Percentiles rank a stretch among this genome's conserved stretches.
phyloP scores from a whole-genome alignment of 495 filamentous ascomycete species.

The Podospora tetraspora region DNA sequence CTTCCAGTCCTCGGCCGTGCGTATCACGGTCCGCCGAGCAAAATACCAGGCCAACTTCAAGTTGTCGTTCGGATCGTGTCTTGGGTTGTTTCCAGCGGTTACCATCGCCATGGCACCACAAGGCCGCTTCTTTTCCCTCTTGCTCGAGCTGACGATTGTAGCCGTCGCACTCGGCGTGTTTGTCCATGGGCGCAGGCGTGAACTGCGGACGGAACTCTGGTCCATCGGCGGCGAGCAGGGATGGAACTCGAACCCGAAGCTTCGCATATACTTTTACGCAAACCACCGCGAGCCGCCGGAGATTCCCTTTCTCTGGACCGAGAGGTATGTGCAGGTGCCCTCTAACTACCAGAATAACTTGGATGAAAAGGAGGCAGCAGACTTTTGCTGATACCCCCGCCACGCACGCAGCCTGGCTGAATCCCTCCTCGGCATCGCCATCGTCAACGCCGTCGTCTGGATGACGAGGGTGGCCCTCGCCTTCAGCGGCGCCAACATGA shows the following conservation, averaged over 20 bases:
- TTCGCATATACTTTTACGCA: slow-evolving; percentile 30
- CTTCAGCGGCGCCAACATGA: slow-evolving; percentile 1
- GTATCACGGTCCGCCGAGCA: too few relatives aligned
- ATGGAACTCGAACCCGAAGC: slow-evolving; percentile 28
- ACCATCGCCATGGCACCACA: slow-evolving; percentile 1
- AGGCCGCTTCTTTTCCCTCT: not conserved
- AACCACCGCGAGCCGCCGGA: slow-evolving; percentile 25
- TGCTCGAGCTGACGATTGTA: not conserved
- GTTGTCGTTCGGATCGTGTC: too few relatives aligned
- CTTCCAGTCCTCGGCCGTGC: too few relatives aligned
- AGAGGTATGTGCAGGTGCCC: slow-evolving; percentile 11
- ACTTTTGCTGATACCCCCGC: not conserved
- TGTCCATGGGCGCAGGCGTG: not conserved
- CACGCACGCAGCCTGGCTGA: slow-evolving; percentile 11
- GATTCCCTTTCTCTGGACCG: slow-evolving; percentile 25
- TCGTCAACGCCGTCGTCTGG: slow-evolving; percentile 14
- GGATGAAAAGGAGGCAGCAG: too few relatives aligned
- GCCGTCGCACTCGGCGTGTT: not conserved
- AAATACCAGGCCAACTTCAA: too few relatives aligned
- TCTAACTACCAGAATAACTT: too few relatives aligned
- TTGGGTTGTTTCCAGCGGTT: too few relatives aligned
- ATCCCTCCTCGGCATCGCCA: slow-evolving; percentile 18
- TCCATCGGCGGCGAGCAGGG: slow-evolving; percentile 19
- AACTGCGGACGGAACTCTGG: slow-evolving; percentile 21
- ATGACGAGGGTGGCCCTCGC: slow-evolving; percentile 7